These are phyloP conservation scores for Chenopodium album DNA, from an alignment of 148 eudicot species.

Conservation along the genomic window DNA sequence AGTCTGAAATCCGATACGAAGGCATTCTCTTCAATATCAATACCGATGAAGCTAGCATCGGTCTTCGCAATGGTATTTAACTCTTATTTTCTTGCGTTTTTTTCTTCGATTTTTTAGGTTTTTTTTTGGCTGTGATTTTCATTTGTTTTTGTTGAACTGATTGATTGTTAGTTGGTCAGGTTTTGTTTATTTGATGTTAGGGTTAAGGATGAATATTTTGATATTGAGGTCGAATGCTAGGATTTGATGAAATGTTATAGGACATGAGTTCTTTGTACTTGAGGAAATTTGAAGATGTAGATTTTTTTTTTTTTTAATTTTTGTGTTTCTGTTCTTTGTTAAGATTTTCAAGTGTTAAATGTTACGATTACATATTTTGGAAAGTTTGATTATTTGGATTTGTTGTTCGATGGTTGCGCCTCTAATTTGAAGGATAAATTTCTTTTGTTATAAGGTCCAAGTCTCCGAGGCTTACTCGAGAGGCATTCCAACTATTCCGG, in stretches of 20 bases:
- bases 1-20: constrained; percentile 66
- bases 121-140: not conserved
- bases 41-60: constrained; percentile 54
- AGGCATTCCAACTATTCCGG: no score
- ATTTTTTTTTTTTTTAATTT: not conserved
- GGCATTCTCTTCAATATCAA: constrained; percentile 51
- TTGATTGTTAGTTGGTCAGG: not conserved
- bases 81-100: not conserved
- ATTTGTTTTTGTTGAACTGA: not conserved
- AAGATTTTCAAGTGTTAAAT: no score
- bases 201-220: not conserved
- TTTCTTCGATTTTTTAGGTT: not conserved
- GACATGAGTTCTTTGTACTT: not conserved
- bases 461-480: not conserved
- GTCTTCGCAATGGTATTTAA: constrained; percentile 49
- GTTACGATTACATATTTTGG: not conserved
- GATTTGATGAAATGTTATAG: not conserved
- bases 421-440: not conserved
- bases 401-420: not conserved
- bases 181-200: not conserved
- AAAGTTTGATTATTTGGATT: not conserved
- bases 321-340: not conserved
- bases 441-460: no score
- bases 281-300: not conserved
- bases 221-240: not conserved